These are phyloP conservation scores for Polychaeton citri DNA, from an alignment of 2,329 filamentous ascomycete species.

Conservation along the genomic window DNA sequence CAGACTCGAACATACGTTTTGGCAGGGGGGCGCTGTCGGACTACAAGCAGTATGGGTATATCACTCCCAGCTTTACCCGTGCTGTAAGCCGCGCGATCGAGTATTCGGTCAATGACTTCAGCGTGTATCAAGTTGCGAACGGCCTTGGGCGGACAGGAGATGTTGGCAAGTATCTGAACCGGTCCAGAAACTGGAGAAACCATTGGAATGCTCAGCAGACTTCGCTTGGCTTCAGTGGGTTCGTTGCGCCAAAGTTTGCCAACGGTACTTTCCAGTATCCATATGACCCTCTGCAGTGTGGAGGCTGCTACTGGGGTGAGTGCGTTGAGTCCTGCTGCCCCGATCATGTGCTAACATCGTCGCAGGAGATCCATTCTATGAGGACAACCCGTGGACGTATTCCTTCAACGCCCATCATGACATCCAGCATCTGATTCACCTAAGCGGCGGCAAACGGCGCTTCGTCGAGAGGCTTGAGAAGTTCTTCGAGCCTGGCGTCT, in stretches of 20 bases:
- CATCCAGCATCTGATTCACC: conserved; percentile 39
- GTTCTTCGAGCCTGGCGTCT: conserved; percentile 42
- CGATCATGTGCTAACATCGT: neutral
- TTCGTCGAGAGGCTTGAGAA: conserved; percentile 48
- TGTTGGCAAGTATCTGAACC: conserved; percentile 45
- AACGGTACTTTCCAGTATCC: conserved; percentile 35
- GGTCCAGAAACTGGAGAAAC: conserved; percentile 57
- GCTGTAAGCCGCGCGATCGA: conserved; percentile 54
- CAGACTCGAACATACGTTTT: conserved; percentile 50
- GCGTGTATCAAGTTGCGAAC: conserved; percentile 49
- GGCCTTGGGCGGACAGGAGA: conserved; percentile 41
- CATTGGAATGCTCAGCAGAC: conserved; percentile 51
- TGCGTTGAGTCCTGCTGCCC: neutral
- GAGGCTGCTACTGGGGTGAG: conserved; percentile 50
- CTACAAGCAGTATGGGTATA: conserved; percentile 52
- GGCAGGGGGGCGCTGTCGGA: conserved; percentile 56
- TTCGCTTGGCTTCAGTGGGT: conserved; percentile 49
- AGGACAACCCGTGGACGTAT: conserved; percentile 28
- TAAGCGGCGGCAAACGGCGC: conserved; percentile 40
- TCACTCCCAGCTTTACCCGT: conserved; percentile 46
- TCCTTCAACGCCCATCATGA: conserved; percentile 59
- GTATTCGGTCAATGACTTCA: conserved; percentile 58
- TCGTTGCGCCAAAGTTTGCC: conserved; percentile 48
- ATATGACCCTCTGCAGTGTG: conserved; percentile 40
- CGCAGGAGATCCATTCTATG: conserved; percentile 5